phyloP scores from a whole-genome alignment of 2,329 filamentous ascomycete genomes.

The Trichoderma atrobrunneum region DNA sequence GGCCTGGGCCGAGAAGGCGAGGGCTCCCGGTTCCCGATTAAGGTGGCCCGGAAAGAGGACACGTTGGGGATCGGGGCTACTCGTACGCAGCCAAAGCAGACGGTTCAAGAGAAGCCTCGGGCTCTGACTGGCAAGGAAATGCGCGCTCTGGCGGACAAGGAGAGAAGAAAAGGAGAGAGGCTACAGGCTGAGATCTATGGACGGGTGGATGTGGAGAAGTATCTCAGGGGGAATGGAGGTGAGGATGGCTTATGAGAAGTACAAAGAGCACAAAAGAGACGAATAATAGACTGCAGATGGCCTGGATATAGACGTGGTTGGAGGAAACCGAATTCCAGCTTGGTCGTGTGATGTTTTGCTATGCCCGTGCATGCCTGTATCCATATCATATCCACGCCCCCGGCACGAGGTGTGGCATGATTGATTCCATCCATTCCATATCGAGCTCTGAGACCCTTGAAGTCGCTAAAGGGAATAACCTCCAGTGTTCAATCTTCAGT shows the following conservation, averaged over 20 bases:
- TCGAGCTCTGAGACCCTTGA: not conserved
- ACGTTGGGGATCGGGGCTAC: constrained; percentile 68
- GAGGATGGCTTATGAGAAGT: constrained; percentile 22
- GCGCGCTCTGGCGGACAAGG: constrained; percentile 43
- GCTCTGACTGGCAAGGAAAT: constrained; percentile 57
- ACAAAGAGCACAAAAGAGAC: not conserved
- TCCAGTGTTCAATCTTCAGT: not conserved
- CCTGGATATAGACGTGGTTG: not conserved
- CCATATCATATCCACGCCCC: not conserved
- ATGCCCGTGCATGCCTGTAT: not conserved
- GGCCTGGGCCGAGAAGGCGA: constrained; percentile 70
- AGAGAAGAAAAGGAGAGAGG: constrained; percentile 57
- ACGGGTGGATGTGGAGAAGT: constrained; percentile 71
- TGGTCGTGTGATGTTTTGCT: not conserved
- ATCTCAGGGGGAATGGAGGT: constrained; percentile 52
- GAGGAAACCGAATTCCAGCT: not conserved
- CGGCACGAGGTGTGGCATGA: not conserved
- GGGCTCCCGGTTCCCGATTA: constrained; percentile 74
- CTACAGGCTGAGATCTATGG: constrained; percentile 71
- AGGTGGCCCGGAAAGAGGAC: constrained; percentile 68
- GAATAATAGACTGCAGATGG: not conserved
- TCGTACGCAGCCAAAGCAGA: constrained; percentile 40
- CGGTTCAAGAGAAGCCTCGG: constrained; percentile 52
- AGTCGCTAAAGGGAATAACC: not conserved
- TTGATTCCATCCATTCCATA: not conserved